Base-by-base conservation (phyloP, 106 monocot genomes). In the Alisma plantagoaquatica region DNA sequence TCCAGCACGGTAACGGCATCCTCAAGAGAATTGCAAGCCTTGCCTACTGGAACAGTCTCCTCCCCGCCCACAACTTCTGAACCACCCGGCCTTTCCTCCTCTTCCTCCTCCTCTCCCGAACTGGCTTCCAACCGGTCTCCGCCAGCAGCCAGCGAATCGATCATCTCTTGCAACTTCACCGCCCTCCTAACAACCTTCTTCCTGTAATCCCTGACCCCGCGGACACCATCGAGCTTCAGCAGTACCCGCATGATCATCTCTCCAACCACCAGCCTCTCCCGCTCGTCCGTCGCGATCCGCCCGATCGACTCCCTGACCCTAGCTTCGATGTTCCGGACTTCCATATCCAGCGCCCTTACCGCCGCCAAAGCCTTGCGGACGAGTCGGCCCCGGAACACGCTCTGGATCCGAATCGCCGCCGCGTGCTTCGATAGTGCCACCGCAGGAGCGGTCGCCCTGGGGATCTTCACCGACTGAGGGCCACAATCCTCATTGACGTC, bases 231-330 rank as follows among this genome's bases (percentile, higher is more conserved):
- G 8, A 81, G 54, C 25, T 63, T 43, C 17, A 75, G 42, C 8
- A 80, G 54, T 71, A 75, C 24, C 56, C 46, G n/a, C 80, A 80
- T 80, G 18, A 80, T 65, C 71, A 58, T 50, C 75, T 81, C 80
- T 38, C 19, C 49, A 10, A 72, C 54, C 64, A 41, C 53, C 23
- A 72, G 23, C 60, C 75, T 21, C 64, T 75, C 80, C 68, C 57
- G 74, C 11, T 27, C 41, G 6, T 71, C 62, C 3, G 46, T 4
- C 41, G 43, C 41, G 20, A 75, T 45, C 41, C 33, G 46, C 16
- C n/a, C 7, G 65, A 65, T 52, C 64, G n/a, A 28, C 60, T 64
- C 56, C 29, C 27, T 29, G 1, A 60, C 53, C 47, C 33, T 32
- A 42, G 42, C 25, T 38, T 27, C 15, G 29, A 76, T 17, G 53